A percentile compares a stretch with the other conserved stretches of the same genome.
Conservation (phyloP, 108 stramenopile genomes). For the Cylindrotheca closterium region DNA sequence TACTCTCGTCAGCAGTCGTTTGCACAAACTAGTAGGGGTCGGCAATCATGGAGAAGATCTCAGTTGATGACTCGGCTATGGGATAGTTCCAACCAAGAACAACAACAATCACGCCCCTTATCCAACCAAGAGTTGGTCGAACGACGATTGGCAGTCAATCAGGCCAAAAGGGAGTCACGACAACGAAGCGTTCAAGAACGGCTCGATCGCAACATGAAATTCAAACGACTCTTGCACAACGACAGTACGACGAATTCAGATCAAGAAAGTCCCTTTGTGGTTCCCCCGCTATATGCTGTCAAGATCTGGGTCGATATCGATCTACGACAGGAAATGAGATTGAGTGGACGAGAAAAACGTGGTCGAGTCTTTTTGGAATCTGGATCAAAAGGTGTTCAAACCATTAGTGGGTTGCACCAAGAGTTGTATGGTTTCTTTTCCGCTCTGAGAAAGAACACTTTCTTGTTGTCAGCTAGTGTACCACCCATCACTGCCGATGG, state of each 20-base stretch:
- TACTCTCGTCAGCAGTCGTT: background rate
- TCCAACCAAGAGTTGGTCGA: conserved; percentile 61
- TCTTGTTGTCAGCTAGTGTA: conserved; percentile 61
- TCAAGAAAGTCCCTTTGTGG: conserved; percentile 1
- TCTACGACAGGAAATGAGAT: conserved; percentile 61
- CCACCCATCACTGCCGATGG: conserved; percentile 61
- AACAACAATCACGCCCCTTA: too few relatives aligned
- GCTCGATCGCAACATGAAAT: conserved; percentile 42
- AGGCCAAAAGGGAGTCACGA: conserved; percentile 45
- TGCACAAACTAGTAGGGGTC: background rate
- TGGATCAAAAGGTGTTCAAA: conserved; percentile 39
- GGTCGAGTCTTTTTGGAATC: conserved; percentile 82
- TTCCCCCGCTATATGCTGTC: conserved; percentile 66
- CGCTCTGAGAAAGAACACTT: conserved; percentile 65
- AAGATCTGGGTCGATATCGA: conserved; percentile 68
- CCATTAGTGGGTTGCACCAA: conserved; percentile 55
- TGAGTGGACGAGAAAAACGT: conserved; percentile 84
- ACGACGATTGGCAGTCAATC: conserved; percentile 51
- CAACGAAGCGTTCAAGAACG: conserved; percentile 45
- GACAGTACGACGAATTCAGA: background rate
- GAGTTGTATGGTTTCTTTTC: conserved; percentile 82
- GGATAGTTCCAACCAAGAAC: too few relatives aligned
- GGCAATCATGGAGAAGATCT: background rate
- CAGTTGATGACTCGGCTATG: background rate
- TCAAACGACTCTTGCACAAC: conserved; percentile 46